phyloP scores from a whole-genome alignment of 1,139 yeast genomes.

The Nadsonia starkeyi-henricii region DNA sequence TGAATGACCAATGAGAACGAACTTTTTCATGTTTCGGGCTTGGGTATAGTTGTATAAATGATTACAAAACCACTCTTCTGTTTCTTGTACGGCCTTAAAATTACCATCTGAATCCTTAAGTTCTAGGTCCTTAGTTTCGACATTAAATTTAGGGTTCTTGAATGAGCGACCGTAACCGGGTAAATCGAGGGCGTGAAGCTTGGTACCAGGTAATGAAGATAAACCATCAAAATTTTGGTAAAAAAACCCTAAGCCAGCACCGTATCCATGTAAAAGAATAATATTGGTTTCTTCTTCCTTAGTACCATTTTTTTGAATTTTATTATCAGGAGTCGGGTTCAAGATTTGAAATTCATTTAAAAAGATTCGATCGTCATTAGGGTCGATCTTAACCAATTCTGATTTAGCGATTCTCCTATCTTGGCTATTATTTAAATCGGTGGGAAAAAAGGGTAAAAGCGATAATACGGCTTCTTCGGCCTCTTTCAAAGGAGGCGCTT shows the following conservation, averaged over 20 bases:
- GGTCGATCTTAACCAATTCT: slow-evolving; percentile 36
- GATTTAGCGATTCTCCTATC: slow-evolving; percentile 35
- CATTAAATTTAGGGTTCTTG: slow-evolving; percentile 31
- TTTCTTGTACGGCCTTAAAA: slow-evolving; percentile 32
- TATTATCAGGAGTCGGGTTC: background rate
- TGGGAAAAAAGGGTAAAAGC: slow-evolving; percentile 44
- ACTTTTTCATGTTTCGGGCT: slow-evolving; percentile 35
- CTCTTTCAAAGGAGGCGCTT: slow-evolving; percentile 22
- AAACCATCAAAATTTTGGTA: slow-evolving; percentile 50
- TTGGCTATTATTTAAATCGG: slow-evolving; percentile 10
- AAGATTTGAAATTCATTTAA: slow-evolving; percentile 38
- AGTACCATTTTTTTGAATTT: slow-evolving; percentile 9
- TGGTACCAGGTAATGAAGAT: slow-evolving; percentile 22
- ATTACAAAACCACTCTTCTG: slow-evolving; percentile 64
- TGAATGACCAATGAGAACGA: slow-evolving; percentile 73
- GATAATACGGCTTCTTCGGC: slow-evolving; percentile 32
- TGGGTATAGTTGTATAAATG: slow-evolving; percentile 65
- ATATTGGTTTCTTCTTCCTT: slow-evolving; percentile 23
- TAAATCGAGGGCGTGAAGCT: slow-evolving; percentile 57
- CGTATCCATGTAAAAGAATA: slow-evolving; percentile 75
- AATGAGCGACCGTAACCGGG: slow-evolving; percentile 74
- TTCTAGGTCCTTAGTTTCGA: slow-evolving; percentile 17
- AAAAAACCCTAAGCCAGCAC: slow-evolving; percentile 70
- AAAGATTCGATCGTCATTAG: slow-evolving; percentile 22
- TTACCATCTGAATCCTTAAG: slow-evolving; percentile 19